Percentiles rank a stretch among this genome's conserved stretches.
These are phyloP conservation scores for Mrakia frigida DNA, from an alignment of 768 basidiomycete genomes.

Conservation along the genomic window DNA sequence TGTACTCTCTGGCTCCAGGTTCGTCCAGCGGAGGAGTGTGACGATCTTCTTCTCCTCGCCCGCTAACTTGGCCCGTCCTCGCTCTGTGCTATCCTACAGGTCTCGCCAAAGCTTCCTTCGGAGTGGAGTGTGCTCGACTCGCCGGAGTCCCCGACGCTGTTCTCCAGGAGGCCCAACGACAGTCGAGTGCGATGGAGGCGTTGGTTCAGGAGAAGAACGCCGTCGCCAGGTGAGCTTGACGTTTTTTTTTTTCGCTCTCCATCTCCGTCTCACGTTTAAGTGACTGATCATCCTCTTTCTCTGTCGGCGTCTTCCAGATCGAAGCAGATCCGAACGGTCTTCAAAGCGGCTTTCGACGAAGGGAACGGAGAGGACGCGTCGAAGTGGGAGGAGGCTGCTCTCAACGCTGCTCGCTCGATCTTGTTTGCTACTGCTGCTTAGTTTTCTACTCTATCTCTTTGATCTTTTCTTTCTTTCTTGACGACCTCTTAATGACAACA, in stretches of 20 bases:
- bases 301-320: background rate
- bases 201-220: background rate
- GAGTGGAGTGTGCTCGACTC: slow-evolving; percentile 84
- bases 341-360: background rate
- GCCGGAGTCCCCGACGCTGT: slow-evolving; percentile 73
- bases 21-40: too few relatives aligned
- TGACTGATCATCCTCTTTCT: too few relatives aligned
- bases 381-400: background rate
- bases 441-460: background rate
- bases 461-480: too few relatives aligned
- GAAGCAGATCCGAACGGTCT: background rate
- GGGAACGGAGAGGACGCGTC: background rate
- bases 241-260: background rate
- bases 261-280: background rate
- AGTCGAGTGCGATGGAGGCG: background rate
- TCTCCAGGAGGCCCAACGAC: slow-evolving; percentile 42
- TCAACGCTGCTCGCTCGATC: background rate
- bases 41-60: too few relatives aligned
- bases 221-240: background rate
- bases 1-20: slow-evolving; percentile 65
- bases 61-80: background rate
- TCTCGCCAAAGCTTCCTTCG: slow-evolving; percentile 74
- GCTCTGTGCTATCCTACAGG: slow-evolving; percentile 39
- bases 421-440: background rate
- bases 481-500: too few relatives aligned